Evolutionary conservation across 2,329 filamentous ascomycete species (phyloP), one percentile per base, ranked within the genome.

Genomic region (Niveomyces coronatus): DNA sequence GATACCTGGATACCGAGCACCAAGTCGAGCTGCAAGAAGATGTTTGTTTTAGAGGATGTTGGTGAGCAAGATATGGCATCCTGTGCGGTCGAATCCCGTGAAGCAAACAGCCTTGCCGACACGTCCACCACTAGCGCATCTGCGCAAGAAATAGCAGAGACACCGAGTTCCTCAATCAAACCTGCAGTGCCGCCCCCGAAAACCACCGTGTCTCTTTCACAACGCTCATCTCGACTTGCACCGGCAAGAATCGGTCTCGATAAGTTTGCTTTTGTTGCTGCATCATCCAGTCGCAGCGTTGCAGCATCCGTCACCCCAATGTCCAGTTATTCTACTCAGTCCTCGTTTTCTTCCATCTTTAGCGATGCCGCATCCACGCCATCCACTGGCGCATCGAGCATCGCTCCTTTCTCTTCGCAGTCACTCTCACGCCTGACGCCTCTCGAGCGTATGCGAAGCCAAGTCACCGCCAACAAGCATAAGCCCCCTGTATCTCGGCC

Each of bases 371-470:
- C 59, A 9, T 39, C 37, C 5, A 61, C 59, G 14, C 53, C 60
- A 5, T 65, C 64, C 3, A 68, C 66, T 19, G 54, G 58, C 16
- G 53, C 60, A 46, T 62, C 71, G 26, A 60, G 64, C 39, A 54
- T 35, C 20, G 61, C 69, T 28, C 58, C 64, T 35, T 54, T 64
- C 40, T 47, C 62, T n/a, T n/a, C n/a, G n/a, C n/a, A n/a, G n/a
- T n/a, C n/a, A n/a, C n/a, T n/a, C 44, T 54, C 69, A 45, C 49
- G 62, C 41, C 54, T 65, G 47, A 75, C 72, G 0, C 71, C 72
- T 3, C 55, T 76, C 4, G 70, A 76, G 44, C 67, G 71, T 30
- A 61, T 76, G n/a, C 20, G 68, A 70, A 13, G 61, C 59, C 22
- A 62, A 60, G 42, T n/a, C n/a, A n/a, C n/a, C n/a, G n/a, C n/a